These are phyloP conservation scores for Exophiala lecanii-corni DNA, from an alignment of 2,329 filamentous ascomycete species.

Conservation along the genomic window DNA sequence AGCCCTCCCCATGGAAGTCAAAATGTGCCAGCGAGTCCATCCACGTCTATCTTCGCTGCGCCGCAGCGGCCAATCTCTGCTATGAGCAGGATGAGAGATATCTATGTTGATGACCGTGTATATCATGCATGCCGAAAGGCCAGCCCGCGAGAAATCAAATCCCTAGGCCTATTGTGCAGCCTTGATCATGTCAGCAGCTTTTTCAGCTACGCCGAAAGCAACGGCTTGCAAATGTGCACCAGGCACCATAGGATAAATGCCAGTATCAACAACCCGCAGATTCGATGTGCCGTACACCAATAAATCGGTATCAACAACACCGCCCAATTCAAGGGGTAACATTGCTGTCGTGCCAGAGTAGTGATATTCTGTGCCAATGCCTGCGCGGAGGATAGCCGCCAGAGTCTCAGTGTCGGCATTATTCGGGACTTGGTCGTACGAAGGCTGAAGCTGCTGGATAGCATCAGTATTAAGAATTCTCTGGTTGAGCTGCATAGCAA, in stretches of 20 bases:
- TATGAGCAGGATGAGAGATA: too few species aligned
- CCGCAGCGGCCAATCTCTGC: too few species aligned
- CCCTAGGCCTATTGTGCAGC: conserved; percentile 5
- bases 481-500: conserved; percentile 28
- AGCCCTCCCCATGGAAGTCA: too few species aligned
- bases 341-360: conserved; percentile 30
- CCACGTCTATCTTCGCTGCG: too few species aligned
- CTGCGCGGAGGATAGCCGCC: conserved; percentile 2
- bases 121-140: too few species aligned
- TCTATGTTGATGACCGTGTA: too few species aligned
- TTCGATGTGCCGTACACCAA: conserved; percentile 31
- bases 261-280: conserved; percentile 33
- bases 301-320: conserved; percentile 32
- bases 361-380: conserved; percentile 18
- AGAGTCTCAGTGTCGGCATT: conserved; percentile 9
- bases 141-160: too few species aligned
- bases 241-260: conserved; percentile 32
- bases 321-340: conserved; percentile 38
- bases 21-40: too few species aligned
- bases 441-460: conserved; percentile 12
- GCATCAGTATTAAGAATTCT: conserved; percentile 22
- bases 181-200: conserved; percentile 23
- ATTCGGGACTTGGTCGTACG: background rate
- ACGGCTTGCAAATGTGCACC: conserved; percentile 36
- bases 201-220: conserved; percentile 24